Base-by-base conservation (phyloP, 495 filamentous ascomycete genomes). In the Mytilinidion resinicola region DNA sequence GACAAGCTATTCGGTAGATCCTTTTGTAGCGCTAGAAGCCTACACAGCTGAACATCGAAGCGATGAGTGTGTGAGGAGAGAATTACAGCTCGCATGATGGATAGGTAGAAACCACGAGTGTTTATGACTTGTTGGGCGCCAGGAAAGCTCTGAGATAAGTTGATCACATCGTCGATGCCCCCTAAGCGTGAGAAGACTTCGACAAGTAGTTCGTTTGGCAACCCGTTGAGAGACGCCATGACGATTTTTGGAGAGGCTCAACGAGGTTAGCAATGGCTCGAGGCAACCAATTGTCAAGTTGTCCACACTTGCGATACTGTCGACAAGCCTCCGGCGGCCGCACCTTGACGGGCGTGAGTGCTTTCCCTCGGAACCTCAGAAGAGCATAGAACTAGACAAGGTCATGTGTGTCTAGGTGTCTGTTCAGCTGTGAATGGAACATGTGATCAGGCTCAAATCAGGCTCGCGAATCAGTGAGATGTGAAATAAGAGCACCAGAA, bases 161-260 rank as follows among this genome's bases (percentile, higher is more conserved):
- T 44, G 20, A 59, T 55, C 0, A 54, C 61, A 56, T 63, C 61
- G 52, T 59, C 61, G 37, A 63, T 59, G 33, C 36, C 55, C n/a
- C 8, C 44, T 33, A 63, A 44, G 38, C 36, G 17, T 9, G 5
- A 21, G 34, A 41, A 63, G 8, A 63, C 46, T n/a, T 55, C 15
- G 14, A 39, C 42, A 6, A 63, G 61, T 0, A 63, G 36, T 21
- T 59, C 61, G 8, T 17, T 44, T 3, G 61, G 51, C 1, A 63
- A 56, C 20, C 30, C 34, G 1, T 21, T 35, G 14, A 63, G 42
- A 14, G 12, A 10, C 33, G 42, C 57, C 50, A 60, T 60, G n/a
- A 25, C 19, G 34, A 9, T 12, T 9, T 6, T 15, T 30, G 17
- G 48, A 51, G 21, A 36, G 17, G 7, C 19, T 15, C 30, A 8